Evolutionary conservation across 2,329 filamentous ascomycete species (phyloP).

Genomic region (Erysiphe pulchra): DNA sequence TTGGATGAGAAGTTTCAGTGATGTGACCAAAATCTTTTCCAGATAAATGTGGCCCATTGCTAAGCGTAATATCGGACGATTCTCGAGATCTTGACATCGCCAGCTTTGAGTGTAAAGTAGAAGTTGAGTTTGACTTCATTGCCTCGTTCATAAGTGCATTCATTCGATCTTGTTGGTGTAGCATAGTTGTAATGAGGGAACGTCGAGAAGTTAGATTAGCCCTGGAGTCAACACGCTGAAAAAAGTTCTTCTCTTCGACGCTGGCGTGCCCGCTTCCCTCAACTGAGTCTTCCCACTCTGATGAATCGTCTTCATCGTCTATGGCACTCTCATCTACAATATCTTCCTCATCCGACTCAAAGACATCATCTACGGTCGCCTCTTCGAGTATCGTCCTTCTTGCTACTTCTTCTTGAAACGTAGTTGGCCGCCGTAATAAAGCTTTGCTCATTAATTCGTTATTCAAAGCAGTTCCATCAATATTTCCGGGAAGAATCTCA

Average conservation of each 20-base stretch:
- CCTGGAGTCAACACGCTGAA: constrained; percentile 76
- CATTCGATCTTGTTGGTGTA: constrained; percentile 55
- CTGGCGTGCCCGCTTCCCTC: constrained; percentile 67
- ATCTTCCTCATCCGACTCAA: constrained; percentile 37
- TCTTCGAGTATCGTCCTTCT: constrained; percentile 37
- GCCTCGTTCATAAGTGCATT: constrained; percentile 39
- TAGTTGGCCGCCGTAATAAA: constrained; percentile 14
- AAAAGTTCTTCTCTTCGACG: constrained; percentile 53
- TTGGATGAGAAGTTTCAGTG: constrained; percentile 28
- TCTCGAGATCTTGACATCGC: constrained; percentile 20
- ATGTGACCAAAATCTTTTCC: constrained; percentile 17
- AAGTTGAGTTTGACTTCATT: constrained; percentile 19
- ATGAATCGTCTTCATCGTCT: constrained; percentile 37
- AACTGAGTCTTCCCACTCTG: constrained; percentile 36
- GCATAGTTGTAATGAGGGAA: constrained; percentile 72
- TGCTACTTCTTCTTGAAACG: constrained; percentile 50
- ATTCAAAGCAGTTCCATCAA: neutral
- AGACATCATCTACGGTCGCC: constrained; percentile 26
- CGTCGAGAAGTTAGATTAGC: constrained; percentile 63
- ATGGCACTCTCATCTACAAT: constrained; percentile 65
- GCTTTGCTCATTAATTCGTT: neutral
- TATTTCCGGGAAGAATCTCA: constrained; percentile 22
- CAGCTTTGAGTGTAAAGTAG: constrained; percentile 26
- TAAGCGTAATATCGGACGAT: constrained; percentile 2
- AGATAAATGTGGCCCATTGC: constrained; percentile 6